Evolutionary conservation across 257 asterid species (phyloP).

Genomic region (Solanum rostratum): DNA sequence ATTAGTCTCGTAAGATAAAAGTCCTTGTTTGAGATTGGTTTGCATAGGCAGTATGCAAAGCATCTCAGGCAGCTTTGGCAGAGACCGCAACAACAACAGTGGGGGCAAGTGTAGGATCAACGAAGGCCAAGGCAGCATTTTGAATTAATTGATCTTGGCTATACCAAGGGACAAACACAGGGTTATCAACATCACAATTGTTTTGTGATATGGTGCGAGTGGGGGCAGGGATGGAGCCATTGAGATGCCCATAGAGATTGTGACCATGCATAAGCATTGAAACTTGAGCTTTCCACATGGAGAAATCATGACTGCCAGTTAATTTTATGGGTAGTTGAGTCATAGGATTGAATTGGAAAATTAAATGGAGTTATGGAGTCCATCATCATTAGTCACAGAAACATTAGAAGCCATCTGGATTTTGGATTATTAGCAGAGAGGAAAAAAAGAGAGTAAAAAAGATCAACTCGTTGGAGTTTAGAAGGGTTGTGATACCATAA

Average conservation of each 20-base stretch:
- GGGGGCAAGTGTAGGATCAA: background rate
- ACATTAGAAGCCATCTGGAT: no score
- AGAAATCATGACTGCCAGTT: background rate
- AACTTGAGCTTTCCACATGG: background rate
- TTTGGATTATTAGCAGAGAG: background rate
- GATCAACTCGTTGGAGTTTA: background rate
- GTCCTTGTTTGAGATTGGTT: background rate
- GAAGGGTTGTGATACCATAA: background rate
- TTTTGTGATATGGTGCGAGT: background rate
- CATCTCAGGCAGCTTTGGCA: background rate
- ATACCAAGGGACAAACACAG: background rate
- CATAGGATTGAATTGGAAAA: background rate
- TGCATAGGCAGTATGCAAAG: background rate
- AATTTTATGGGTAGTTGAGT: background rate
- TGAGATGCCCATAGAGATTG: background rate
- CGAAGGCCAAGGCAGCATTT: background rate
- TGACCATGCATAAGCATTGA: background rate
- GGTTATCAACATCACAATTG: background rate
- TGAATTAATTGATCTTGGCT: background rate
- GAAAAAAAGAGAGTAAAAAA: background rate
- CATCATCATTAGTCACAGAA: background rate
- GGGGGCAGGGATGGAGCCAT: background rate
- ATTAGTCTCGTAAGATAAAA: background rate
- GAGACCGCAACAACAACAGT: background rate
- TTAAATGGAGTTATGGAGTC: no score